phyloP scores from a whole-genome alignment of 345 rosid species.

The Dovyalis caffra region DNA sequence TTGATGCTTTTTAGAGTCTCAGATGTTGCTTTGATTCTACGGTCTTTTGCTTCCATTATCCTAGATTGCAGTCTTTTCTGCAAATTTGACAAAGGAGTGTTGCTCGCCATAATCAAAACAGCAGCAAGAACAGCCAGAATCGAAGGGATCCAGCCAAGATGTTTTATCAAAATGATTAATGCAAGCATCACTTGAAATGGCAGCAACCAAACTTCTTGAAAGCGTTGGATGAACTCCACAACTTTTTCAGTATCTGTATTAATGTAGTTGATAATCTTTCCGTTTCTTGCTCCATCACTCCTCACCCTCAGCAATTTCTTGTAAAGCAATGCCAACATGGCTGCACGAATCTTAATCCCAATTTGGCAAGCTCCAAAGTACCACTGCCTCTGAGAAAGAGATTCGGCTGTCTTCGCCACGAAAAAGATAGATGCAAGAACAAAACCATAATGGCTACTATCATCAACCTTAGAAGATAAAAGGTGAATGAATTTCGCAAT shows the following conservation, averaged over 20 bases:
- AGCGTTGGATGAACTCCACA: constrained; percentile 57
- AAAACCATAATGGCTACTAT: constrained; percentile 40
- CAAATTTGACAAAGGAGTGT: constrained; percentile 58
- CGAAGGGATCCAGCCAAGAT: constrained; percentile 59
- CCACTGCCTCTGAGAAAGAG: constrained; percentile 60
- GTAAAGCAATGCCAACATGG: constrained; percentile 48
- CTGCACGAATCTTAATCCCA: constrained; percentile 54
- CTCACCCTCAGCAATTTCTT: constrained; percentile 49
- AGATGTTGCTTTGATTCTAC: constrained; percentile 45
- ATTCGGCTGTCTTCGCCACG: constrained; percentile 59
- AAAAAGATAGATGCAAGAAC: constrained; percentile 53
- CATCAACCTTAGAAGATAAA: constrained; percentile 34
- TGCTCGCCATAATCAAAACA: constrained; percentile 58
- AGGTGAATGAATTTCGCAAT: constrained; percentile 60
- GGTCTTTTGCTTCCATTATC: constrained; percentile 56
- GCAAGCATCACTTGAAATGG: constrained; percentile 61
- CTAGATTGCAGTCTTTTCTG: constrained; percentile 50
- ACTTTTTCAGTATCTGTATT: constrained; percentile 63
- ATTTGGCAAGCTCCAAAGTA: constrained; percentile 64
- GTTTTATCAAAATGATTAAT: constrained; percentile 41
- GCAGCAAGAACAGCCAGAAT: constrained; percentile 52
- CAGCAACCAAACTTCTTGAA: constrained; percentile 69
- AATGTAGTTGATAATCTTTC: constrained; percentile 52
- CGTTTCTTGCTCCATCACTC: constrained; percentile 40
- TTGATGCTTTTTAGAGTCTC: constrained; percentile 62